These are phyloP conservation scores for Starmerella cellae DNA, from an alignment of 805 yeast species.

Conservation along the genomic window DNA sequence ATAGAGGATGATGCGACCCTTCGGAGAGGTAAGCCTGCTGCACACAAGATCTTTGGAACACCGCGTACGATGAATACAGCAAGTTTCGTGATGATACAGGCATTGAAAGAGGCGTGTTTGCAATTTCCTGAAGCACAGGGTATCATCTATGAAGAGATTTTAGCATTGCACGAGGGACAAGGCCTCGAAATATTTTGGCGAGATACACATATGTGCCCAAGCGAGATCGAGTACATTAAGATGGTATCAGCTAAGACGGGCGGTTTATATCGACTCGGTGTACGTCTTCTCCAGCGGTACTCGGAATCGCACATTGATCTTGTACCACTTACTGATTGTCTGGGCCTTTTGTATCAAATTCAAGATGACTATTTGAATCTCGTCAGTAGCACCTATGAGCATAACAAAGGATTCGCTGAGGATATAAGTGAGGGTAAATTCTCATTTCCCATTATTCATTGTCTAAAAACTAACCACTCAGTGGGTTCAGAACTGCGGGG, in stretches of 20 bases:
- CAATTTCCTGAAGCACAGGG: constrained; percentile 28
- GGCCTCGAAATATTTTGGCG: constrained; percentile 85
- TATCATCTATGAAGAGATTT: constrained; percentile 56
- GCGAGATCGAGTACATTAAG: constrained; percentile 47
- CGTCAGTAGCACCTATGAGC: constrained; percentile 36
- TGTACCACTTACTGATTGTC: constrained; percentile 51
- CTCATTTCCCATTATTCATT: constrained; percentile 73
- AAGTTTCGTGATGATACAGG: constrained; percentile 65
- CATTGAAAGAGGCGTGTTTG: constrained; percentile 39
- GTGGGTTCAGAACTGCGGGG: constrained; percentile 25
- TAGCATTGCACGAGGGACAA: constrained; percentile 78
- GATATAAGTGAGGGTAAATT: constrained; percentile 84
- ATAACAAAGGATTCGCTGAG: constrained; percentile 67
- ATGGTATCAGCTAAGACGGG: constrained; percentile 89
- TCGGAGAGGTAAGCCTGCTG: constrained; percentile 67
- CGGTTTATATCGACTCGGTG: constrained; percentile 68
- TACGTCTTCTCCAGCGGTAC: constrained; percentile 43
- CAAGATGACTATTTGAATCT: constrained; percentile 74
- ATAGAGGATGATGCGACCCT: constrained; percentile 65
- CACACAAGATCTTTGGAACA: constrained; percentile 63
- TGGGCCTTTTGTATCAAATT: constrained; percentile 79
- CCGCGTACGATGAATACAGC: constrained; percentile 76
- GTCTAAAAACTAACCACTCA: constrained; percentile 30
- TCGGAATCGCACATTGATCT: constrained; percentile 23
- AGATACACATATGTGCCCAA: constrained; percentile 47